A percentile compares a stretch with the other conserved stretches of the same genome.
These are phyloP conservation scores for Tausonia pullulans DNA, from an alignment of 1,284 basidiomycete genomes.

Conservation along the genomic window DNA sequence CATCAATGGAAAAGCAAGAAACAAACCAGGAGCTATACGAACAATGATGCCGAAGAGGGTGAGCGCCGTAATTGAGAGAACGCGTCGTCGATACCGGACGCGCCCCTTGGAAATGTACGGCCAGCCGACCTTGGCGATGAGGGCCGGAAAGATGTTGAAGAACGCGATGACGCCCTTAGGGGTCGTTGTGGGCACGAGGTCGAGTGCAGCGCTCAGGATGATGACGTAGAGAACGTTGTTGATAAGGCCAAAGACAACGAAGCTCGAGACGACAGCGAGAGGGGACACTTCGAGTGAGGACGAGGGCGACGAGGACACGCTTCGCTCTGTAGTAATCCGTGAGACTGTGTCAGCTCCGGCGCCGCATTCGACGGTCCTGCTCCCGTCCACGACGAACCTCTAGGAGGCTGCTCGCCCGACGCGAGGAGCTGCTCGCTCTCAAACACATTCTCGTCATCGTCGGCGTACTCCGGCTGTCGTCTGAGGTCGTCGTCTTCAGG, in stretches of 20 bases:
- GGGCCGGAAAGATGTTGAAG: conserved; percentile 73
- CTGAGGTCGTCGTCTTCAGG: no score
- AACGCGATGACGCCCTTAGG: conserved; percentile 90
- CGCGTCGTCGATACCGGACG: conserved; percentile 61
- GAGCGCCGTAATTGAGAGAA: conserved; percentile 61
- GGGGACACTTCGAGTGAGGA: no score
- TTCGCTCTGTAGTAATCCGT: no score
- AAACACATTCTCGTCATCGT: no score
- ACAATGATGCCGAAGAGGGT: conserved; percentile 76
- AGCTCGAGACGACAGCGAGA: conserved; percentile 38
- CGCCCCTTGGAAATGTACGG: conserved; percentile 75
- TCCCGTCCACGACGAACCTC: no score
- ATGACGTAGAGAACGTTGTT: conserved; percentile 68
- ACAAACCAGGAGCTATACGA: conserved; percentile 13
- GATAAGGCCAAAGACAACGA: conserved; percentile 50
- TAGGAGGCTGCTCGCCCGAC: no score
- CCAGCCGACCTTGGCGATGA: conserved; percentile 80
- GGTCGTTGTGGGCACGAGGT: conserved; percentile 78
- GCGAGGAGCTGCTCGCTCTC: no score
- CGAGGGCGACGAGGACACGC: no score
- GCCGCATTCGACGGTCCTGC: no score
- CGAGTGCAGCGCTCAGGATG: conserved; percentile 88
- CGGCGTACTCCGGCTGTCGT: no score
- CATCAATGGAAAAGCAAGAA: not conserved
- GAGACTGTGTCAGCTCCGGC: no score